Conservation (phyloP, 1,284 basidiomycete genomes). For the Apiotrichum siamense region DNA sequence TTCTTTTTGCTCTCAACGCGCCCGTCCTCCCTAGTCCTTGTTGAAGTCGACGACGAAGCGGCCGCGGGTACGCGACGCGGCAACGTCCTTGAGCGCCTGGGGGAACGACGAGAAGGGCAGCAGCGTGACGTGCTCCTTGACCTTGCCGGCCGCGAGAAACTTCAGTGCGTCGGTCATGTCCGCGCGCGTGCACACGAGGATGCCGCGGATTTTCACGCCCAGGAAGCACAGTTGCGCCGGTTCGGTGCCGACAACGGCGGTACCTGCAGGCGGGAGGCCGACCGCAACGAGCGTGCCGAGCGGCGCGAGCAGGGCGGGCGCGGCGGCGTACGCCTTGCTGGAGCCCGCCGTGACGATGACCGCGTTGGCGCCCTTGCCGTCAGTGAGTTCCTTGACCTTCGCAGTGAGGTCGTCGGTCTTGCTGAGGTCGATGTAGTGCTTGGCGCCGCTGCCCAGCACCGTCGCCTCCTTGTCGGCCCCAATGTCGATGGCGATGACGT, state of each 20-base stretch:
- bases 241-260: conserved; percentile 35
- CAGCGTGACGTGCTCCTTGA: conserved; percentile 17
- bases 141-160: conserved; percentile 9
- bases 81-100: conserved; percentile 8
- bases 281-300: conserved; percentile 11
- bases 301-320: conserved; percentile 8
- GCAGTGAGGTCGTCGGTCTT: conserved; percentile 5
- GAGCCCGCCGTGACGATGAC: conserved; percentile 15
- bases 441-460: conserved; percentile 6
- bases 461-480: conserved; percentile 12
- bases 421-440: conserved; percentile 9
- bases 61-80: conserved; percentile 7
- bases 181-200: conserved; percentile 30
- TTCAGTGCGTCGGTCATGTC: conserved; percentile 16
- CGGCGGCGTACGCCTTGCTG: conserved; percentile 14
- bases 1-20: too few relatives aligned
- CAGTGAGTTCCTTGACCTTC: conserved; percentile 9
- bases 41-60: conserved; percentile 13
- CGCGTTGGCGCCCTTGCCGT: conserved; percentile 12
- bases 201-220: conserved; percentile 43
- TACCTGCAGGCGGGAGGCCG: conserved; percentile 19
- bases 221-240: conserved; percentile 36
- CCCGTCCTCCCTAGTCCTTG: too few relatives aligned
- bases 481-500: conserved; percentile 14
- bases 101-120: conserved; percentile 16